These are phyloP conservation scores for Botrytis deweyae DNA, from an alignment of 2,329 filamentous ascomycete genomes.

Conservation along the genomic window DNA sequence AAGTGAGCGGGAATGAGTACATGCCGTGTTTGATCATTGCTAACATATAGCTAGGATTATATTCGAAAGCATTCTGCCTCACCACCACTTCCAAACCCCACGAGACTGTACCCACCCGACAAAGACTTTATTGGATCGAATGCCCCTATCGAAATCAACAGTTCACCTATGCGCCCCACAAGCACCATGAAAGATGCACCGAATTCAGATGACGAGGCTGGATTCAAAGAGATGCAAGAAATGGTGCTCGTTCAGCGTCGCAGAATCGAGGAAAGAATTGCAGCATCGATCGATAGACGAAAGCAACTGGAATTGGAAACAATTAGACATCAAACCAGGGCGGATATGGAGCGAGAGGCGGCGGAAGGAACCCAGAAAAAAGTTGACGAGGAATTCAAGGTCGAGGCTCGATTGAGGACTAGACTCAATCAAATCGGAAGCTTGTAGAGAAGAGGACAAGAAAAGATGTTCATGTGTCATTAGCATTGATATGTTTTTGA, in stretches of 20 bases:
- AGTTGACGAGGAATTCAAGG: not conserved
- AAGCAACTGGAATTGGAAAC: not conserved
- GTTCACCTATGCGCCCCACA: not conserved
- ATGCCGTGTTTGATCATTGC: not conserved
- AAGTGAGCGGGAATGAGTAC: not conserved
- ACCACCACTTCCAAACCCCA: too few relatives aligned
- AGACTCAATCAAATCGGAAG: not conserved
- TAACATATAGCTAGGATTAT: not conserved
- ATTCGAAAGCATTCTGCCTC: too few relatives aligned
- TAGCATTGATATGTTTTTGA: not conserved
- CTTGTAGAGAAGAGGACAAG: not conserved
- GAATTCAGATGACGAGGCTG: not conserved
- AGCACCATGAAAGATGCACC: not conserved
- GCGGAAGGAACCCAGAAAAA: not conserved
- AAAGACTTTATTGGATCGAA: not conserved
- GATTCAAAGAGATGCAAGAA: not conserved
- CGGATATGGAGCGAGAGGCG: not conserved
- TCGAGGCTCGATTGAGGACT: not conserved
- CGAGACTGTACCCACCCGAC: too few relatives aligned
- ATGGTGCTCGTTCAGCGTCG: not conserved
- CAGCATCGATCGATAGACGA: not conserved
- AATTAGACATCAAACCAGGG: not conserved
- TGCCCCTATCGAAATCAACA: not conserved
- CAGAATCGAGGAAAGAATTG: not conserved
- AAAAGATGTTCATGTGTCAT: too few relatives aligned